Base-by-base conservation (phyloP, 371 early-diverging fungal species). In the Syncephalastrum monosporum region DNA sequence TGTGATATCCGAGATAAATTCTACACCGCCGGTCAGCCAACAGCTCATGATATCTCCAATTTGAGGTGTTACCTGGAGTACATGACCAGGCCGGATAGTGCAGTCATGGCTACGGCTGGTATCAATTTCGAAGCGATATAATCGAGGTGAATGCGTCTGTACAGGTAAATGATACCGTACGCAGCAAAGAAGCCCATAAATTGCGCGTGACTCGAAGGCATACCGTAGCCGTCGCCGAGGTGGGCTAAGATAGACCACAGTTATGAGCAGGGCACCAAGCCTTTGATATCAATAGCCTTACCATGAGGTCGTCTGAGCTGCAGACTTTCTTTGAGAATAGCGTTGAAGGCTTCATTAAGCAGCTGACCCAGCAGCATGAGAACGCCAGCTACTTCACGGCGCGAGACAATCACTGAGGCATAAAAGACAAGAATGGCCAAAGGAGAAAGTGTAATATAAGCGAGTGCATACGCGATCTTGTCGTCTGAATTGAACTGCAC, bases 121-220 rank as follows among this genome's bases (percentile, higher is more conserved):
- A 79, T 42, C 19, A 60, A 42, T 49, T 89, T 86, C 71, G 76
- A 77, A 1, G 50, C 33, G 42, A 43, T 16, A 43, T 74, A 55
- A 48, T 70, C 67, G 21, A 81, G 43, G 3, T 53, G 57, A 29
- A 72, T 78, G 42, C 74, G 65, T 19, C 59, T 53, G 56, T 77
- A 82, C 47, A 90, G 68, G 54, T 92, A 88, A 7, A 93, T 51
- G 5, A 77, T 57, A 0, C 78, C 61, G 61, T 84, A 93, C 0
- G 78, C 68, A 8, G 88, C 82, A 74, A 92, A 95, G 69, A 79
- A 96, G 45, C 88, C 86, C 75, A 95, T 91, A 71, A 95, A 97
- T 65, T 95, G 95, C 3, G 96, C 72, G 63, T 97, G 97, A 50
- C 90, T 89, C 3, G 92, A 92, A 1, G 97, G 97, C 96, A 96